Percentiles rank a stretch among this genome's conserved stretches.
These are phyloP conservation scores for Apocynum venetum DNA, from an alignment of 257 asterid genomes.

Conservation along the genomic window DNA sequence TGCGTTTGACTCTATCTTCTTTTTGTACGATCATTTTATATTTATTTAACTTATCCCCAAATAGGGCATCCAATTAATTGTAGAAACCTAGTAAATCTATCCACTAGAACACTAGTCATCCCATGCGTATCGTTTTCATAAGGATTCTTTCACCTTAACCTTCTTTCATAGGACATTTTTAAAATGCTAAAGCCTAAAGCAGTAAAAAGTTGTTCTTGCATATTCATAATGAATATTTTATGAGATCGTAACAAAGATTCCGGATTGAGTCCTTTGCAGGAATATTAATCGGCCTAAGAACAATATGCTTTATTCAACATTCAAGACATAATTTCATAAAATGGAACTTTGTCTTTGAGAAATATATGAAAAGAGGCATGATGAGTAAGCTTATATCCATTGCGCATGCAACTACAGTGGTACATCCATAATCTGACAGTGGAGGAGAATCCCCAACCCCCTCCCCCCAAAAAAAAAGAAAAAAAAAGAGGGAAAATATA, in stretches of 20 bases:
- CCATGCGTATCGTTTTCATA: neutral
- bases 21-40: neutral
- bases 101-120: neutral
- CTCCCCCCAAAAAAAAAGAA: neutral
- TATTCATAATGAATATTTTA: neutral
- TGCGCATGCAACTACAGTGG: no score
- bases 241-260: neutral
- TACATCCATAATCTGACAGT: no score
- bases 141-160: neutral
- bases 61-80: conserved; percentile 10
- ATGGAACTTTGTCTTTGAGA: no score
- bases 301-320: no score
- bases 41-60: conserved; percentile 10
- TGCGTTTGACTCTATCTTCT: conserved; percentile 1
- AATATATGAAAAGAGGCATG: no score
- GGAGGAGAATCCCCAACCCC: no score
- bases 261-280: neutral
- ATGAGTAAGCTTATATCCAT: no score
- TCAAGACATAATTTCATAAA: no score
- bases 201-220: neutral
- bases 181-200: neutral
- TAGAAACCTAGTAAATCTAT: neutral
- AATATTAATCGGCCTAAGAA: neutral
- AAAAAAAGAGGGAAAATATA: neutral
- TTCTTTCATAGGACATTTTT: neutral